Conservation (phyloP, 306 rosid genomes). For the Vigna angularis region DNA sequence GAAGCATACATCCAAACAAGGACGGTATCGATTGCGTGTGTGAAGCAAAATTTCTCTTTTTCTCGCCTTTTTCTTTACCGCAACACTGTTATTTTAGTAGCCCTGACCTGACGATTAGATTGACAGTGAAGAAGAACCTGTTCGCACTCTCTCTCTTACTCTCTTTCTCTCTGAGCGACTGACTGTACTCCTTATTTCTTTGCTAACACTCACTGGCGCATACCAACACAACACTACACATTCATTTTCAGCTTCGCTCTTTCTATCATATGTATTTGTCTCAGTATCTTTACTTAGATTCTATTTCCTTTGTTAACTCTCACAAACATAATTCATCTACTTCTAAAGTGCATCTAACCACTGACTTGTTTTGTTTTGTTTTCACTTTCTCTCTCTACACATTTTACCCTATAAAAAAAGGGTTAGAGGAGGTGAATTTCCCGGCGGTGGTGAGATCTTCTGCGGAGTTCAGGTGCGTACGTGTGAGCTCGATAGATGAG, state of each 20-base stretch:
- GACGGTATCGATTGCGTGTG: constrained; percentile 73
- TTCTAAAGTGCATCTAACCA: not conserved
- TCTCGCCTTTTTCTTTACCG: constrained; percentile 47
- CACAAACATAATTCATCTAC: not conserved
- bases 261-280: constrained; percentile 19
- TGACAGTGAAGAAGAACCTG: constrained; percentile 53
- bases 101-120: constrained; percentile 54
- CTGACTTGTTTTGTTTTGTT: not conserved
- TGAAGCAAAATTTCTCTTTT: constrained; percentile 30
- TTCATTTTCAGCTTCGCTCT: not conserved
- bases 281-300: not conserved
- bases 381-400: not conserved
- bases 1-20: constrained; percentile 41
- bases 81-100: constrained; percentile 61
- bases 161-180: constrained; percentile 33
- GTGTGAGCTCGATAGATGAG: constrained; percentile 76
- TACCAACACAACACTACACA: not conserved
- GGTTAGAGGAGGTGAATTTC: constrained; percentile 75
- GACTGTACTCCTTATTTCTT: constrained; percentile 40
- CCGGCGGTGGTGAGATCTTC: constrained; percentile 72
- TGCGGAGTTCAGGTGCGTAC: constrained; percentile 80
- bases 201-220: constrained; percentile 16
- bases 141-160: constrained; percentile 39
- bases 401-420: constrained; percentile 34
- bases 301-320: constrained; percentile 20